Base-by-base conservation (phyloP, 129 eudicot genomes). In the Cynara cardunculus region DNA sequence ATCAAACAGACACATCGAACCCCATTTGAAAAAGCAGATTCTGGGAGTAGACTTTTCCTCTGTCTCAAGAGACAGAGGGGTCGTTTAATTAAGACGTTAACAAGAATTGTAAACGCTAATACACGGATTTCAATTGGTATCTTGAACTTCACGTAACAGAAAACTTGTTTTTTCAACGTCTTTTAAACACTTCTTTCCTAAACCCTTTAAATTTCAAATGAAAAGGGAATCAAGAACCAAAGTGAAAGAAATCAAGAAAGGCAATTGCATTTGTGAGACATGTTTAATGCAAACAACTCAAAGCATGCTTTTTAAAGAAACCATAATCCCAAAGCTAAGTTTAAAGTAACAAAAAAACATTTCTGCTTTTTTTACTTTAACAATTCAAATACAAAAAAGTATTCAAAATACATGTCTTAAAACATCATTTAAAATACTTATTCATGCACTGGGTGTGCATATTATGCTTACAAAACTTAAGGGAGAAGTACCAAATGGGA, bases 401-500 rank as follows among this genome's bases (percentile, higher is more conserved):
- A 30, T 25, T 2, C 6, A 25, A 11, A 27, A 26, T 69, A 71
- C 53, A 32, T 59, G 8, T 10, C 35, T 59, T 56, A 32, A 34
- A 80, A 62, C 21, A 80, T 59, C 27, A 72, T 61, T 72, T 39
- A 18, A 64, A 64, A 74, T 4, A 41, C 3, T 73, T 30, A 25
- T 61, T 41, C 27, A 44, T 67, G 21, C 3, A 31, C 9, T 35
- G 21, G 64, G 64, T 59, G 49, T 77, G 74, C 74, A 71, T 77
- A 77, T 21, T 83, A 83, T 83, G 86, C 86, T 83, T 62, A 68
- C 68, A 77, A 71, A 83, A 83, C 82, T 77, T 77, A 83, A 77
- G 86, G 82, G 86, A 83, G 76, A 83, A 77, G 82, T 83, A 83
- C 78, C 66, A 78, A 37, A 71, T 37, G 79, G 86, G 59, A 83